Base-by-base conservation (phyloP, 2,329 filamentous ascomycete species). In the Colletotrichum ledebouriae region DNA sequence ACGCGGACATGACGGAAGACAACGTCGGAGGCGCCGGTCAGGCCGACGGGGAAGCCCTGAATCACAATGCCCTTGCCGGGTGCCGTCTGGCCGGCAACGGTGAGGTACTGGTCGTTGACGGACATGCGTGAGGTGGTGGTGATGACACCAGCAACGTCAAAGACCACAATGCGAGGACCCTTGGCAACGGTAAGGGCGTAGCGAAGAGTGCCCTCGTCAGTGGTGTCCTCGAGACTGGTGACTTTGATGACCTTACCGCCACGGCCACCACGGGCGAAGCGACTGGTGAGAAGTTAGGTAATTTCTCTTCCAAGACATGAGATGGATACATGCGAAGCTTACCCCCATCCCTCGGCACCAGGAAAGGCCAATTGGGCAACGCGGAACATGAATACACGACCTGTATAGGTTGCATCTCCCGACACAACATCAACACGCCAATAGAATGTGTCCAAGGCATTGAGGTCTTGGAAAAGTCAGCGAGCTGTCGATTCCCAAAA, bases 61-160 rank as follows among this genome's bases (percentile, higher is more conserved):
- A 78, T 63, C 4, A 71, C 73, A 25, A 73, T 80, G 13, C 81
- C 80, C 42, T 80, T 82, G 1, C 82, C 82, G 0, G 83, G 83
- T 3, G 84, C 84, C 1, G 83, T 85, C 71, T 85, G 83, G 2
- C 83, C 83, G 0, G 84, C 79, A 44, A 85, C 80, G 1, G 78
- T 81, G 22, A 84, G 77, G 46, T 82, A 81, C 42, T 83, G 82
- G 11, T 73, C 72, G 3, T 79, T 81, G 22, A 85, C 79, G 0
- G 83, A 78, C 4, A 85, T 76, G 10, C 83, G 80, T 0, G 80
- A 78, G 11, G 74, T 78, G 49, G 84, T 83, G 11, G 80, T 80
- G 64, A 85, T 85, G 2, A 84, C 75, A 2, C 84, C 84, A 7
- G 82, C 82, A 1, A 84, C 78, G 1, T 81, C 79, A 69, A 85